Evolutionary conservation across 129 eudicot species (phyloP), one percentile per base, ranked within the genome.

Genomic region (Heracleum sosnowskyi): DNA sequence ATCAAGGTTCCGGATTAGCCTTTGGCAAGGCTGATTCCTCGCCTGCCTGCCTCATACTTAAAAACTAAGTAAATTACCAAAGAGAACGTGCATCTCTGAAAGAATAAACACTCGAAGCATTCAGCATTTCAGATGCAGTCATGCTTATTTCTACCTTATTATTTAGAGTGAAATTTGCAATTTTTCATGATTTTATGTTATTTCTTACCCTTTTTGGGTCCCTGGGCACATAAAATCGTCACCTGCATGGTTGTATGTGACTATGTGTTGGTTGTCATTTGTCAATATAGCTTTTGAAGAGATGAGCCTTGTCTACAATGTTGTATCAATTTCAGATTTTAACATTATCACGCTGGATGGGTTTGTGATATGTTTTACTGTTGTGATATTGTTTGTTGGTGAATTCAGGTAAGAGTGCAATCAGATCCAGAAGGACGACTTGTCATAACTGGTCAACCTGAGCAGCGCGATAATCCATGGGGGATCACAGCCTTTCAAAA

Each of bases 381-480:
- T 76, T 18, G 26, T 24, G 53, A 63, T 60, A 33, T 82, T 47
- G 47, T 81, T 76, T 45, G 37, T 12, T 79, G 79, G 75, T 79
- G 79, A 46, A 45, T 62, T 77, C 78, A 93, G 98, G 97, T 93
- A 41, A 87, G 93, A 12, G 96, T 93, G 35, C 98, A 93, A 81
- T 91, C 96, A 28, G 97, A 93, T 86, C 97, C 98, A 39, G 96
- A 92, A 24, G 98, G 97, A 34, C 96, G 91, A 28, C 60, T 93
- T 39, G 97, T 93, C 80, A 93, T 93, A 73, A 93, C 97, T 42
- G 98, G 98, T 78, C 96, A 91, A 81, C 98, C 98, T 11, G 97
- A 93, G 91, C 98, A 93, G 81, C 86, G 74, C 15, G 97, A 93
- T 83, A 93, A 93, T 80, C 98, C 98, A 28, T 93, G 97, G 98